phyloP scores from a whole-genome alignment of 768 basidiomycete species.

The Tephrocybe sp. region DNA sequence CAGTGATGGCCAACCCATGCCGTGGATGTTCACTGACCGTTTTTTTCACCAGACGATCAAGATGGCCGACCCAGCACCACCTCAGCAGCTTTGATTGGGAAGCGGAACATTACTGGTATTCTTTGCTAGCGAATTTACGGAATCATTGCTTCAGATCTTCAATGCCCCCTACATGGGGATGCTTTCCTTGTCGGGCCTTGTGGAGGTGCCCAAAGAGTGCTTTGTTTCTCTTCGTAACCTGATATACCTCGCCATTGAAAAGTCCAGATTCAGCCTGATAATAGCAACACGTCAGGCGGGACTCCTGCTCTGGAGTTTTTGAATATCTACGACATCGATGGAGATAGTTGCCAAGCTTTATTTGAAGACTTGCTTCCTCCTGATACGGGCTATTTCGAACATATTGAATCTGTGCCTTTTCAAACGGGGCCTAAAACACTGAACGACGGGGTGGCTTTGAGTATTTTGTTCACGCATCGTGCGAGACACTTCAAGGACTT shows the following conservation, averaged over 20 bases:
- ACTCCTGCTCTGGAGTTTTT: not conserved
- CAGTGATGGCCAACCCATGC: too few relatives aligned
- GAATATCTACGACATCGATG: not conserved
- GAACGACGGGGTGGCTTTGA: not conserved
- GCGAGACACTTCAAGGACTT: too few relatives aligned
- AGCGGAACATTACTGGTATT: not conserved
- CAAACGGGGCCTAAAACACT: not conserved
- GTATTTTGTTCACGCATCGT: too few relatives aligned
- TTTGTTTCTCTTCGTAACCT: not conserved
- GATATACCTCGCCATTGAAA: not conserved
- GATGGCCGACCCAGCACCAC: not conserved
- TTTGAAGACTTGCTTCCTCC: not conserved
- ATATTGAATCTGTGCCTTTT: not conserved
- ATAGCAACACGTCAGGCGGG: not conserved
- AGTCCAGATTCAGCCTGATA: not conserved
- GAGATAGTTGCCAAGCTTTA: not conserved
- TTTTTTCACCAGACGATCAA: not conserved
- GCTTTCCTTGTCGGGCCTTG: not conserved
- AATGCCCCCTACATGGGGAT: not conserved
- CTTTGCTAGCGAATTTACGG: not conserved
- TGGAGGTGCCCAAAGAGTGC: not conserved
- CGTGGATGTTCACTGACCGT: not conserved
- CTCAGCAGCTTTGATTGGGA: not conserved
- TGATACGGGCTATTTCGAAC: not conserved
- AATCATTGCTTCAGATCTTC: not conserved